Base-by-base conservation (phyloP, 257 asterid species). In the Solanum paucissectum region DNA sequence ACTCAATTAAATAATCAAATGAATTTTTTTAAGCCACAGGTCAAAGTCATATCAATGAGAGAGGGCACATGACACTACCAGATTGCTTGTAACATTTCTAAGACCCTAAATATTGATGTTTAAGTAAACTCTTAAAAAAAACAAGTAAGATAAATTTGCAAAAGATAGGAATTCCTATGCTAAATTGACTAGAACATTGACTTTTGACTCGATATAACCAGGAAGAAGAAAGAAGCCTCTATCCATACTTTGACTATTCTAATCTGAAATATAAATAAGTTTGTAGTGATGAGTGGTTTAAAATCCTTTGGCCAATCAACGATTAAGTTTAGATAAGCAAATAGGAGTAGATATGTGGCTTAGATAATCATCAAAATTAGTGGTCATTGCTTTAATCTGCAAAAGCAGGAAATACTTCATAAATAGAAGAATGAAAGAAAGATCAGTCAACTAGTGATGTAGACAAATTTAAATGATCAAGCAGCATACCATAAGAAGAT, bases 401-500 rank as follows among this genome's bases (percentile, higher is more conserved):
- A 38, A n/a, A 76, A 76, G 36, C 12, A 74, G 83, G 52, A 74
- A 11, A 36, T 81, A 81, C 42, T 44, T 81, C 27, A 81, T 44
- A 81, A 46, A 49, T 81, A 33, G 68, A 46, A 81, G 85, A 60
- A 16, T 9, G 29, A 81, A 62, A 81, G 37, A 81, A 16, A 44
- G 40, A 44, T 27, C 66, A 81, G 38, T 49, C 85, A 81, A 44
- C 40, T 8, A 29, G 71, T 2, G 32, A 82, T 52, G 25, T 9
- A 49, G 44, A 82, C 71, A 49, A 49, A 49, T 82, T 82, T 49
- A 82, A 82, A 82, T 18, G 46, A 82, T 49, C 1, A 49, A 87
- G 49, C 84, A 79, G 33, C 91, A 84, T 94, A 97, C 99, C 99
- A 97, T 95, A 93, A 97, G 92, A 86, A 96, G 93, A 89, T 95